A percentile compares a stretch with the other conserved stretches of the same genome.
Conservation (phyloP, 345 rosid species). For the Erysimum cheiranthoides region DNA sequence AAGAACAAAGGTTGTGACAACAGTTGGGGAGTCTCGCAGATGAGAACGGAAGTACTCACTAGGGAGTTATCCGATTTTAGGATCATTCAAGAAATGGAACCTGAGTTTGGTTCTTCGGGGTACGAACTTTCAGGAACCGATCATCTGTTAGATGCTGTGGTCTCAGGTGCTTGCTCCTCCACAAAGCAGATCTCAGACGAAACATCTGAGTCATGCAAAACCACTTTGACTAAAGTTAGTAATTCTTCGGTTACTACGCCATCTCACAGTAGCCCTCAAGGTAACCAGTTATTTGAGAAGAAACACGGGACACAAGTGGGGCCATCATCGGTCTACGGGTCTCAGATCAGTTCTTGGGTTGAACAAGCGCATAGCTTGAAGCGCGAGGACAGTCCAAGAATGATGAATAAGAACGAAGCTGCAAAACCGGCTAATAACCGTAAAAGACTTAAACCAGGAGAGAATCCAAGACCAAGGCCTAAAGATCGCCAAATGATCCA, state of each 20-base stretch:
- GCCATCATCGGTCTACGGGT: conserved; percentile 58
- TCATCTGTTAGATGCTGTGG: conserved; percentile 94
- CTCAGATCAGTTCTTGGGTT: conserved; percentile 90
- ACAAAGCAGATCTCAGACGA: conserved; percentile 81
- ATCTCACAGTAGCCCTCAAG: conserved; percentile 53
- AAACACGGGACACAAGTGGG: conserved; percentile 50
- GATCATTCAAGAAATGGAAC: conserved; percentile 49
- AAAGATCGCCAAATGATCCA: conserved; percentile 99
- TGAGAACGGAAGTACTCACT: conserved; percentile 48
- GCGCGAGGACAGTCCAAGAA: conserved; percentile 72
- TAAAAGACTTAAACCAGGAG: conserved; percentile 91
- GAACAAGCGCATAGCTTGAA: conserved; percentile 66
- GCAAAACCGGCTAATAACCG: conserved; percentile 63
- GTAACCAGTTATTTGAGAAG: conserved; percentile 49
- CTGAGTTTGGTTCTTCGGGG: conserved; percentile 50
- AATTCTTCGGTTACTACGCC: conserved; percentile 59
- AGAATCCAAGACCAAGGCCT: conserved; percentile 95
- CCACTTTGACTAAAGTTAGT: conserved; percentile 70
- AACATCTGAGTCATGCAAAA: conserved; percentile 64
- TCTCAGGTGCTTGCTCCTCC: conserved; percentile 60
- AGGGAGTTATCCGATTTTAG: conserved; percentile 47
- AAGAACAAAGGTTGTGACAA: conserved; percentile 60
- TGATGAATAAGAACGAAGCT: conserved; percentile 57
- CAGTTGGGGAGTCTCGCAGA: conserved; percentile 45
- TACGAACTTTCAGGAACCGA: conserved; percentile 57